Evolutionary conservation across 768 basidiomycete species (phyloP), one percentile per base, ranked within the genome.

Genomic region (Auriculariales sp.): DNA sequence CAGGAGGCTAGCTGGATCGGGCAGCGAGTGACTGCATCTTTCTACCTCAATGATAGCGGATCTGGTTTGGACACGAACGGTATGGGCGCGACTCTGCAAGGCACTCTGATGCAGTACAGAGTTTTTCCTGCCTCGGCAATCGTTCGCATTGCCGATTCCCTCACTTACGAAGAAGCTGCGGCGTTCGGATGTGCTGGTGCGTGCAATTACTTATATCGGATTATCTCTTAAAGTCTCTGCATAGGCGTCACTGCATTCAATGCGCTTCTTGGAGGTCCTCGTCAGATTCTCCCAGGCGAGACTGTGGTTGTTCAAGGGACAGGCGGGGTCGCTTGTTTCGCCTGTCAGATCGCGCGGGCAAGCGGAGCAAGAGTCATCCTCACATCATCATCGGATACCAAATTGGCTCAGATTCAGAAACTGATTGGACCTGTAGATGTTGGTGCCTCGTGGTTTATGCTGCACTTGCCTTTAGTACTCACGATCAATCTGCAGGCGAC

Each of bases 171-270:
- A 53, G 77, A 85, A 58, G 82, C 73, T 0, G 75, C 81, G 1
- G 78, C 79, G 22, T 64, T 84, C 4, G 75, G 79, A 66, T 80
- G 56, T 28, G 71, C 62, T 15, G 15, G 29, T 44, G 19, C 39
- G 39, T n/a, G n/a, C n/a, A n/a, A 33, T n/a, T 28, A 29, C 24
- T 11, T 39, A 24, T 7, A 7, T 45, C 22, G 33, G n/a, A n/a
- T n/a, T n/a, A n/a, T n/a, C 2, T 15, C 36, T 4, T 46, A 77
- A 73, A 6, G 10, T 25, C 7, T n/a, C 22, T 78, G 75, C 52
- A 78, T 78, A 4, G 79, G 71, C 3, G 55, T 83, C 48, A 83
- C 79, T 0, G 78, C 81, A 0, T 83, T 79, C 64, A 79, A 74
- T 52, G 72, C 73, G 3, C 61, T 83, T 46, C 56, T 67, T 52